phyloP scores from a whole-genome alignment of 1,284 basidiomycete genomes.

The Ganoderma resinaceum region DNA sequence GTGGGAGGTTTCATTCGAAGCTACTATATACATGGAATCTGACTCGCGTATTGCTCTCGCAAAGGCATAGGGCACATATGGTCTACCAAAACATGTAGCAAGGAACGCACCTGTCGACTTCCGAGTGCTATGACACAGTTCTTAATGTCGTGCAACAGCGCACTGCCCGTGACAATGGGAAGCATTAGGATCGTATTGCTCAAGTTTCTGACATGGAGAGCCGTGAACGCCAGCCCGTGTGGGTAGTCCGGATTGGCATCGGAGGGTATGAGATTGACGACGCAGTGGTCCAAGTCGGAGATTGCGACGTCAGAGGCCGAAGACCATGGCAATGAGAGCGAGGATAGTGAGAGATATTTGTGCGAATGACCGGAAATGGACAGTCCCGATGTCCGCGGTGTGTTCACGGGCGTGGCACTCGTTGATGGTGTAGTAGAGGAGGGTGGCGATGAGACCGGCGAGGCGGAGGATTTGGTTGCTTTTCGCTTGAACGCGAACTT shows the following conservation, averaged over 20 bases:
- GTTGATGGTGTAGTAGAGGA: slow-evolving; percentile 1
- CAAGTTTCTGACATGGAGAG: slow-evolving; percentile 69
- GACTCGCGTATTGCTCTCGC: background rate
- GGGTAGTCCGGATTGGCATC: slow-evolving; percentile 18
- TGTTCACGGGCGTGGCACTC: background rate
- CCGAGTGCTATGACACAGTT: slow-evolving; percentile 69
- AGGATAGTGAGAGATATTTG: slow-evolving; percentile 33
- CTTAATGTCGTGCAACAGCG: slow-evolving; percentile 67
- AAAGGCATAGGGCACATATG: background rate
- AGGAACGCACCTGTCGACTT: slow-evolving; percentile 72
- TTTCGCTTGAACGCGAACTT: slow-evolving; percentile 80
- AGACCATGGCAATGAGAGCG: slow-evolving; percentile 37
- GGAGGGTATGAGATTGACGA: slow-evolving; percentile 65
- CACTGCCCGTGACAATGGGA: slow-evolving; percentile 70
- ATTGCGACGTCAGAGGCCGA: slow-evolving; percentile 60
- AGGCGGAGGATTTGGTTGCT: slow-evolving; percentile 35
- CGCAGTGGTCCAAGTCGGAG: slow-evolving; percentile 64
- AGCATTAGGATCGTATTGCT: slow-evolving; percentile 66
- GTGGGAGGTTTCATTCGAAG: background rate
- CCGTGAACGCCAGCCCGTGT: slow-evolving; percentile 47
- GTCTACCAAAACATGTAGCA: too few species aligned
- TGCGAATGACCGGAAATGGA: slow-evolving; percentile 32
- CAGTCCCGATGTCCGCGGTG: slow-evolving; percentile 21
- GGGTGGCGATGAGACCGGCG: slow-evolving; percentile 27
- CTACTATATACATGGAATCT: background rate